Evolutionary conservation across 2,329 filamentous ascomycete species (phyloP).

Genomic region (Fusarium pseudograminearum): DNA sequence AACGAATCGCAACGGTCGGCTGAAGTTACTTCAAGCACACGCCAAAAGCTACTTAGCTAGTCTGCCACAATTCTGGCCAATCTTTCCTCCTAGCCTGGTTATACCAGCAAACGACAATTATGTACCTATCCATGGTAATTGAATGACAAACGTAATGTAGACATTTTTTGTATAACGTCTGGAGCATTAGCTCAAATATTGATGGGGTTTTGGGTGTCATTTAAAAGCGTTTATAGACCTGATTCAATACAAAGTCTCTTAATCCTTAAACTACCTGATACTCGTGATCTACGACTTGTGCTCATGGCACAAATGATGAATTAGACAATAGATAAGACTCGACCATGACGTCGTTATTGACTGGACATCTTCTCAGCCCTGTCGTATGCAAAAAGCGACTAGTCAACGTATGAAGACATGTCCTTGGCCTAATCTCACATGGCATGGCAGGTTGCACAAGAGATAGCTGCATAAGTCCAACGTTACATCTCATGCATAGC

Average conservation of each 20-base stretch:
- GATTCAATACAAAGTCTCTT: conserved; percentile 24
- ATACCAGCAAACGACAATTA: conserved; percentile 24
- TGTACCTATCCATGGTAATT: conserved; percentile 17
- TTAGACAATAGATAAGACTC: conserved; percentile 4
- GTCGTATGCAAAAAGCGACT: background rate
- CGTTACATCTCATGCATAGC: conserved; percentile 13
- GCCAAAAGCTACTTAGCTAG: background rate
- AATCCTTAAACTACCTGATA: background rate
- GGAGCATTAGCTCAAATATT: conserved; percentile 26
- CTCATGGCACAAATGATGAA: background rate
- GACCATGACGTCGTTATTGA: conserved; percentile 18
- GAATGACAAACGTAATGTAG: conserved; percentile 40
- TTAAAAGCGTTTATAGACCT: conserved; percentile 43
- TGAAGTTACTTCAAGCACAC: background rate
- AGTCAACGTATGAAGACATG: conserved; percentile 16
- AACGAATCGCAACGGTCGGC: background rate
- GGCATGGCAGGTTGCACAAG: conserved; percentile 16
- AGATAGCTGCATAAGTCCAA: conserved; percentile 9
- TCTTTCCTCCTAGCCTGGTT: background rate
- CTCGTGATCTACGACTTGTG: background rate
- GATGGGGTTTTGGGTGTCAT: conserved; percentile 28
- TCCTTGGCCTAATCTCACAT: conserved; percentile 21
- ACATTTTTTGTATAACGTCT: conserved; percentile 37
- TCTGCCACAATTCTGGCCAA: background rate
- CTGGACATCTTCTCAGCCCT: conserved; percentile 16